Conservation (phyloP, 164 flowering plant genomes). For the Berberis thunbergii region DNA sequence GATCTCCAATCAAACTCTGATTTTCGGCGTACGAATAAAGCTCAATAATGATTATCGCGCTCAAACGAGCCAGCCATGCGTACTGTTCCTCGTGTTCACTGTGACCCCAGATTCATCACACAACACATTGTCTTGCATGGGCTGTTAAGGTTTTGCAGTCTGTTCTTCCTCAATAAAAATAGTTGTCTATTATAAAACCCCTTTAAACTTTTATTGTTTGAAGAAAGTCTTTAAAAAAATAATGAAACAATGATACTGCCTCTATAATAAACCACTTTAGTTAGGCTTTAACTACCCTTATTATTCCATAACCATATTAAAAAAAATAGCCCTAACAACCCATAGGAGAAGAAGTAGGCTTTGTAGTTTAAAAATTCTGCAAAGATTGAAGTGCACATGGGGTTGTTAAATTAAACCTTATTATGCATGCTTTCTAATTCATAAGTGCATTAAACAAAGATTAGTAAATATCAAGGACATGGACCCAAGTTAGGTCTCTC, state of each 20-base stretch:
- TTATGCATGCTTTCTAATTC: conserved; percentile 8
- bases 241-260: conserved; percentile 7
- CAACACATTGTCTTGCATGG: not conserved
- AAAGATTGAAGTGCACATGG: conserved; percentile 38
- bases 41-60: too few species aligned
- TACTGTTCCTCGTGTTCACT: not conserved
- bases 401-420: conserved; percentile 10
- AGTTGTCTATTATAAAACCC: not conserved
- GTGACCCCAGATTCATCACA: not conserved
- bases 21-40: too few species aligned
- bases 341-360: not conserved
- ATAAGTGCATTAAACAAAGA: not conserved
- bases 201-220: conserved; percentile 1
- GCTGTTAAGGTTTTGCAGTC: not conserved
- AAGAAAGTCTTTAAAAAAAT: conserved; percentile 1
- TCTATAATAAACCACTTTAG: conserved; percentile 14
- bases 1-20: too few species aligned
- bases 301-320: conserved; percentile 10
- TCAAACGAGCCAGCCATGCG: too few species aligned
- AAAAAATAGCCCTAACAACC: not conserved
- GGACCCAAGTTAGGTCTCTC: not conserved
- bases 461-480: not conserved
- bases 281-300: conserved; percentile 28
- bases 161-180: not conserved
- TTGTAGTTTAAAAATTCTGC: not conserved